phyloP scores from a whole-genome alignment of 1,284 basidiomycete species.

The Mycena sp. region DNA sequence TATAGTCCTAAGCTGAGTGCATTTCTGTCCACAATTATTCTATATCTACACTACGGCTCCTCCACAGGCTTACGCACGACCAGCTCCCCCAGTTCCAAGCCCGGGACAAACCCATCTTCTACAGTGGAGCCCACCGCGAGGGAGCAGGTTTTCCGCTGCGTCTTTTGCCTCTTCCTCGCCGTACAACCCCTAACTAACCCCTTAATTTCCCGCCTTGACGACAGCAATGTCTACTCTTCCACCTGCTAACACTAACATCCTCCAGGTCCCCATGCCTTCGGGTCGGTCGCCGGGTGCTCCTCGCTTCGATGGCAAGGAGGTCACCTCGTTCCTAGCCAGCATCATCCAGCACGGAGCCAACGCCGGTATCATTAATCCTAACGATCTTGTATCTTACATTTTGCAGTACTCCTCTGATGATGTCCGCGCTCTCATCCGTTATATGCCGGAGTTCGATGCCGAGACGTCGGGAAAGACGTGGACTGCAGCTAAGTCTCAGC shows the following conservation, averaged over 20 bases:
- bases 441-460: slow-evolving; percentile 21
- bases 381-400: slow-evolving; percentile 22
- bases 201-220: not conserved
- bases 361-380: slow-evolving; percentile 16
- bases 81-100: too few relatives aligned
- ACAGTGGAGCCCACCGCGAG: too few relatives aligned
- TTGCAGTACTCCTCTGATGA: slow-evolving; percentile 11
- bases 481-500: not conserved
- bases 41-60: too few relatives aligned
- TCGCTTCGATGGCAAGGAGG: slow-evolving; percentile 17
- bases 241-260: not conserved
- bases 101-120: too few relatives aligned
- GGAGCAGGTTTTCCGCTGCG: too few relatives aligned
- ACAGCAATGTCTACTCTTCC: too few relatives aligned
- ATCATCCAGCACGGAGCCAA: slow-evolving; percentile 20
- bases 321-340: slow-evolving; percentile 1
- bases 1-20: too few relatives aligned
- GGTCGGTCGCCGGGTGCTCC: not conserved
- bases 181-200: not conserved
- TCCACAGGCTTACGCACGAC: too few relatives aligned
- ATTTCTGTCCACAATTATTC: too few relatives aligned
- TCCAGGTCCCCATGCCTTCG: slow-evolving; percentile 8
- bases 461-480: slow-evolving; percentile 1
- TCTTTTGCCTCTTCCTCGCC: slow-evolving; percentile 1
- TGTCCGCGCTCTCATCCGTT: slow-evolving; percentile 14